These are phyloP conservation scores for Colletotrichum sp. DNA, from an alignment of 2,329 filamentous ascomycete species.

Conservation along the genomic window DNA sequence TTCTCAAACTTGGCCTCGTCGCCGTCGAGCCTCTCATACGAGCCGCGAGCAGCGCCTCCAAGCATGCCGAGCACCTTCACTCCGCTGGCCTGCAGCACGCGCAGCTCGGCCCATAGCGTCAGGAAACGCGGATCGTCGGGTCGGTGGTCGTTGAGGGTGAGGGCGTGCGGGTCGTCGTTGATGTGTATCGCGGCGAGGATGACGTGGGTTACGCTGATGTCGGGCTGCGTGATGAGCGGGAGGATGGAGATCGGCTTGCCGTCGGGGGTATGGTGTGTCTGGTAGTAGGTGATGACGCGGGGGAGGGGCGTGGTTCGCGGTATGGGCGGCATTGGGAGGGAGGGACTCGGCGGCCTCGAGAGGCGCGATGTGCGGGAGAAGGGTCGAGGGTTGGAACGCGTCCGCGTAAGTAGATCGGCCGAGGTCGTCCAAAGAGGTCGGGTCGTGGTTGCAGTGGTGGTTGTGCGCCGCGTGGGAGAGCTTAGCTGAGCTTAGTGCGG, in stretches of 20 bases:
- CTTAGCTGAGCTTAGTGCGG: neutral
- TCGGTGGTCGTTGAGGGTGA: slow-evolving; percentile 82
- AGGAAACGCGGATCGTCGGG: slow-evolving; percentile 72
- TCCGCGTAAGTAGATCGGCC: neutral
- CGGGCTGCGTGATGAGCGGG: slow-evolving; percentile 52
- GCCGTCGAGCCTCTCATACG: slow-evolving; percentile 66
- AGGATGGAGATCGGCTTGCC: slow-evolving; percentile 57
- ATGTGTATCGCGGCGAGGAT: slow-evolving; percentile 89
- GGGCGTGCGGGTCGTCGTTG: slow-evolving; percentile 67
- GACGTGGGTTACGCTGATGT: slow-evolving; percentile 73
- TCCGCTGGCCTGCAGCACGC: slow-evolving; percentile 72
- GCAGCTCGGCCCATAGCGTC: slow-evolving; percentile 80
- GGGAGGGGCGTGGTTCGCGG: slow-evolving; percentile 36
- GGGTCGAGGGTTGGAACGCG: neutral
- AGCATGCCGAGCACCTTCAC: slow-evolving; percentile 87
- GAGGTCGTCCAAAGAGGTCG: neutral
- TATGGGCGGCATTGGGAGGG: slow-evolving; percentile 15
- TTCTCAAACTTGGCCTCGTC: slow-evolving; percentile 67
- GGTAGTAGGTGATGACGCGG: slow-evolving; percentile 58
- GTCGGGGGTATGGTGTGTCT: slow-evolving; percentile 55
- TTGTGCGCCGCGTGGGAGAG: neutral
- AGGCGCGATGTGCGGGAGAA: neutral
- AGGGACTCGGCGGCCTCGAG: neutral
- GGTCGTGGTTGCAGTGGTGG: neutral
- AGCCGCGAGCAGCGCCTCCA: slow-evolving; percentile 82